phyloP scores from a whole-genome alignment of 1,139 yeast genomes.

The Debaryomyces coudertii region DNA sequence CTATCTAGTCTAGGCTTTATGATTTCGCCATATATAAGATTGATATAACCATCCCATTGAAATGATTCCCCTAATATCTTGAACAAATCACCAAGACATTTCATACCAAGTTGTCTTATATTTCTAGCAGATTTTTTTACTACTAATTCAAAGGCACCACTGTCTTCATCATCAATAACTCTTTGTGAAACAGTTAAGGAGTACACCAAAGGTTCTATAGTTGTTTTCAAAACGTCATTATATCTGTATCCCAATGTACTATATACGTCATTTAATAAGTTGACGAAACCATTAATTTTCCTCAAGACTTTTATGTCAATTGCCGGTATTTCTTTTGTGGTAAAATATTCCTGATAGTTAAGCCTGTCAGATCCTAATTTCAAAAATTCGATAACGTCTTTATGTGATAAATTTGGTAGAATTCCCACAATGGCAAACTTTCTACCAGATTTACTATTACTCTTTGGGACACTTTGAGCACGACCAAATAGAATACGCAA shows the following conservation, averaged over 20 bases:
- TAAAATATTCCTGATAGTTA: conserved; percentile 41
- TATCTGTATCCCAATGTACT: conserved; percentile 64
- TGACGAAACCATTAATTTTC: conserved; percentile 70
- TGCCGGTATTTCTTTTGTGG: conserved; percentile 19
- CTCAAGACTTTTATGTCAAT: conserved; percentile 39
- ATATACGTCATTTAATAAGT: conserved; percentile 65
- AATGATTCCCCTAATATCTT: conserved; percentile 47
- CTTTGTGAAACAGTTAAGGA: conserved; percentile 60
- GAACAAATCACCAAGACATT: conserved; percentile 56
- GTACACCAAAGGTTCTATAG: conserved; percentile 64
- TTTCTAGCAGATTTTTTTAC: conserved; percentile 52
- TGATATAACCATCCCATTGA: conserved; percentile 61
- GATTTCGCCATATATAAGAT: conserved; percentile 53
- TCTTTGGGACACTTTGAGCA: conserved; percentile 61
- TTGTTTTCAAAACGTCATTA: conserved; percentile 49
- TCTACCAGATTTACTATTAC: conserved; percentile 73
- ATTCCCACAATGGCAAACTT: conserved; percentile 77
- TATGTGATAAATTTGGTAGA: conserved; percentile 62
- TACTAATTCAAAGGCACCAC: conserved; percentile 25
- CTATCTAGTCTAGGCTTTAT: conserved; percentile 66
- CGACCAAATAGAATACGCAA: conserved; percentile 85
- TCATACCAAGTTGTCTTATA: conserved; percentile 64
- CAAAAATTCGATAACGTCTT: conserved; percentile 61
- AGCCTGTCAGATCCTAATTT: conserved; percentile 63
- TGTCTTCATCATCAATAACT: conserved; percentile 29